Base-by-base conservation (phyloP, 495 filamentous ascomycete species). In the Cercophora samala region DNA sequence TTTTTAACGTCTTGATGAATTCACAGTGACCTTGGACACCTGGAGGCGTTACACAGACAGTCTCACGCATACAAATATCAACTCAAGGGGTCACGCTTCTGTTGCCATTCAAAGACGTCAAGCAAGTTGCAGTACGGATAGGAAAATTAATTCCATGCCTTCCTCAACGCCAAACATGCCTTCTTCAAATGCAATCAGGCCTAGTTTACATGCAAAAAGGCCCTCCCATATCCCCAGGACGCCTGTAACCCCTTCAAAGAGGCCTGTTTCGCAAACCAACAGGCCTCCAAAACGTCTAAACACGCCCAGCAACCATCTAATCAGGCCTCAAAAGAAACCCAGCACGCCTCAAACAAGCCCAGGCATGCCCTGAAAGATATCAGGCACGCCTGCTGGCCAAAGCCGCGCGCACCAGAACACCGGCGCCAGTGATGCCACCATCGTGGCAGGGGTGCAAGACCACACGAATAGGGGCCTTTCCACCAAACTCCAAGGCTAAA, bases 361-460 rank as follows among this genome's bases (percentile, higher is more conserved):
- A 24, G n/a, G 4, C 26, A 29, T 5, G 26, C 26, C 24, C 15
- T 0, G 5, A 8, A 26, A 26, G 11, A n/a, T 6, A 9, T 60
- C 24, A 56, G 6, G 53, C 23, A 19, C 24, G 19, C 26, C 66
- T 63, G 24, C 72, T 71, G 17, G 66, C 69, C 62, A 77, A 69
- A 66, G 72, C 79, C 25, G 68, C 80, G 66, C 87, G 88, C n/a
- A 88, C 89, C 65, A 93, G 75, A 29, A 93, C 89, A 5, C 89
- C 91, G 5, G 90, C 91, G 0, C 91, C 91, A 58, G 88, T 89
- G 60, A 93, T 87, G 17, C 90, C 91, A 15, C 90, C 91, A 74
- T 93, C 89, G 29, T 89, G 86, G 61, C 89, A 91, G 61, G 91
- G 88, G 51, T 81, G 81, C 62, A 93, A 73, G 24, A 88, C 83